These are phyloP conservation scores for Camellia japonica DNA, from an alignment of 148 eudicot species.

Conservation along the genomic window DNA sequence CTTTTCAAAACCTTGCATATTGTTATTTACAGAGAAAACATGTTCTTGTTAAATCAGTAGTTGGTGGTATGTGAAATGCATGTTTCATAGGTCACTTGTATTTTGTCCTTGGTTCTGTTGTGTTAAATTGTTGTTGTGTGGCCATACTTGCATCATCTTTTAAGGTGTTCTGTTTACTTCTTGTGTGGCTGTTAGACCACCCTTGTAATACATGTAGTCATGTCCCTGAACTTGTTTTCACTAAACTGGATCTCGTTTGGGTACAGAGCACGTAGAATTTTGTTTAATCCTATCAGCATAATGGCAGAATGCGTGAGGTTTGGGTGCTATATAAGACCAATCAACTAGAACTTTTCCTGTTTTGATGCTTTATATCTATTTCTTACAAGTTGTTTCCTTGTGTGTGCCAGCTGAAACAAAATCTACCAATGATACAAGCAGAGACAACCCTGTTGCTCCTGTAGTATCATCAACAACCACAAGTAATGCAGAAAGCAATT, in stretches of 20 bases:
- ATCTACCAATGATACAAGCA: conserved; percentile 47
- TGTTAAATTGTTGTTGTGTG: not conserved
- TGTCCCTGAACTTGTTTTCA: not conserved
- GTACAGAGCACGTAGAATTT: not conserved
- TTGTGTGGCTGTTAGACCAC: not conserved
- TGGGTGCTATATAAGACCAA: not conserved
- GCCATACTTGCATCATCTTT: not conserved
- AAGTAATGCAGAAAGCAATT: conserved; percentile 70
- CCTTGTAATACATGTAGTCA: no score
- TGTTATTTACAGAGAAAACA: no score
- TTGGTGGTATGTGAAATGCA: no score
- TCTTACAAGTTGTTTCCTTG: conserved; percentile 6
- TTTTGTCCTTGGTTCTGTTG: no score
- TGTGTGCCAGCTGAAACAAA: conserved; percentile 53
- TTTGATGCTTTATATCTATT: not conserved
- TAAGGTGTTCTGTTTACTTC: not conserved
- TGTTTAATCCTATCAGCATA: not conserved
- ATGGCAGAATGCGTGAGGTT: not conserved
- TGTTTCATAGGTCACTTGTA: no score
- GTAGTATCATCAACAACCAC: conserved; percentile 59
- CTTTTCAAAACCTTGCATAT: no score
- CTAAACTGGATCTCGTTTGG: not conserved
- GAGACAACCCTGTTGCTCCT: conserved; percentile 49
- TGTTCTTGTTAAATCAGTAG: no score
- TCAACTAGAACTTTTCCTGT: not conserved